phyloP scores from a whole-genome alignment of 345 rosid genomes.

The Punica granatum region DNA sequence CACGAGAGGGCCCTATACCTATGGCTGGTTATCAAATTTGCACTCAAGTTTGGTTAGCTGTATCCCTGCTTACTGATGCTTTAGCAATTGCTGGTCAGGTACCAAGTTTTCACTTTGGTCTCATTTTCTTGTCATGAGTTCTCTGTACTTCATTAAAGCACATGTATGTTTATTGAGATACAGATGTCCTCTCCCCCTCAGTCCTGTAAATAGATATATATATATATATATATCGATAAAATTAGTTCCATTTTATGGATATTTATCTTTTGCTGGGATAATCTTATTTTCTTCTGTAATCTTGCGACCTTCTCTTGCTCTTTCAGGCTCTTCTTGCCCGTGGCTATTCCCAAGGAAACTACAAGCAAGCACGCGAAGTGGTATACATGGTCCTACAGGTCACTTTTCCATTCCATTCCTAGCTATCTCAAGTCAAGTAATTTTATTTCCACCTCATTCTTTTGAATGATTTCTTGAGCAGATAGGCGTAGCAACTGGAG shows the following conservation, averaged over 20 bases:
- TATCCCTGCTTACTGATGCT: conserved; percentile 89
- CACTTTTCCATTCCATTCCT: neutral
- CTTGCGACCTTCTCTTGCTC: conserved; percentile 5
- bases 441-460: conserved; percentile 6
- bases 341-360: conserved; percentile 64
- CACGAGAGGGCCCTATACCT: conserved; percentile 71
- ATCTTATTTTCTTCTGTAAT: neutral
- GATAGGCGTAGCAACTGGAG: conserved; percentile 77
- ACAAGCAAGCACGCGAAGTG: conserved; percentile 59
- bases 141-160: neutral
- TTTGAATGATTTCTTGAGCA: conserved; percentile 22
- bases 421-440: neutral
- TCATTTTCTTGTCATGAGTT: neutral
- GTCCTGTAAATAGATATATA: neutral
- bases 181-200: neutral
- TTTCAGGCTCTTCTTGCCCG: conserved; percentile 81
- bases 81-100: conserved; percentile 98
- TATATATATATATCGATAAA: too few relatives aligned
- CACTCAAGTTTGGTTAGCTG: conserved; percentile 81
- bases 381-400: conserved; percentile 62
- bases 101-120: conserved; percentile 2
- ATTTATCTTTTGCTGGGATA: neutral
- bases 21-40: conserved; percentile 98
- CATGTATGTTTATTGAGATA: neutral
- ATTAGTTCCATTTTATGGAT: neutral